Evolutionary conservation across 495 filamentous ascomycete species (phyloP), one percentile per base, ranked within the genome.

Genomic region (Filosporella fistucella): DNA sequence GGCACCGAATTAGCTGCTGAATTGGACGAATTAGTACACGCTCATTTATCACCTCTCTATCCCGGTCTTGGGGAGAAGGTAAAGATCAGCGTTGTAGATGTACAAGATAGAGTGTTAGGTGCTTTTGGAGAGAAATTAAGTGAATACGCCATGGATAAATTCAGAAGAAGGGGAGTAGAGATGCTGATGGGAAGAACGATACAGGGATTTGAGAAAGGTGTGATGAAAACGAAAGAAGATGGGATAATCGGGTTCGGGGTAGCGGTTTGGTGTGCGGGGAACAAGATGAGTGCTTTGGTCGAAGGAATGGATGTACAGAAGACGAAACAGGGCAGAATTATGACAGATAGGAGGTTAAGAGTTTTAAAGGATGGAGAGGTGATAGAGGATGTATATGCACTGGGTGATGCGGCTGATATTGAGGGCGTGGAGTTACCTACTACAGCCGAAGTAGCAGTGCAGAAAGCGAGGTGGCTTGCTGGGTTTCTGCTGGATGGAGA

Each of bases 1-100:
- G 89, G 90, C 2, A 85, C 90, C 48, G 89, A 95, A 56, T 86
- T 90, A 50, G 85, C 86, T 0, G 88, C 86, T 3, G 85, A 90
- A 55, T 73, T 95, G 12, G 81, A 88, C 63, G 89, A 95, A 55
- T 77, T 94, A 21, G 80, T 95, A 48, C 65, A 69, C 18, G 76
- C 82, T 14, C 88, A 94, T 58, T 69, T 95, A 26, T 59, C 65
- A n/a, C 68, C 62, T n/a, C 63, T 91, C 24, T 94, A 94, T 60
- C 89, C 89, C 0, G 69, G 68, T 22, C 42, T 66, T 0, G 43
- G 43, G 23, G 52, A 36, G 9, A 37, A 50, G 11, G 32, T 58
- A 8, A 25, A 20, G 4, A 47, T 66, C 10, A 52, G 45, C 21
- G 58, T 66, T 35, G 51, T 61, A 35, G 61, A 66, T 49, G 59